phyloP scores from a whole-genome alignment of 1,284 basidiomycete species.

The Pholiota adiposa region DNA sequence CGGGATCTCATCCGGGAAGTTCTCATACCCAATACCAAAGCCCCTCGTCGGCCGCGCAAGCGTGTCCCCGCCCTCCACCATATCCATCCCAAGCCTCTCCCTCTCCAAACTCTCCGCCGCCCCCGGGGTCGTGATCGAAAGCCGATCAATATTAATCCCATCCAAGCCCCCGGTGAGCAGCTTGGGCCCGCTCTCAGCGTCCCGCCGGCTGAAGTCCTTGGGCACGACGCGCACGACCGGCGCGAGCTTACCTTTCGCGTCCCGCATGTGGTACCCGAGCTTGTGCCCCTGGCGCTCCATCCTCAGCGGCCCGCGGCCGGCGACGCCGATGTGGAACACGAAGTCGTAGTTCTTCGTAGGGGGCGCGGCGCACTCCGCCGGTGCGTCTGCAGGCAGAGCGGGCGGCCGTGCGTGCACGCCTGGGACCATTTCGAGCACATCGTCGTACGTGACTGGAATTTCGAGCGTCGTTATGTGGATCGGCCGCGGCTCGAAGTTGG shows the following conservation, averaged over 20 bases:
- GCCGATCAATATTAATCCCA: conserved; percentile 15
- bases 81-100: conserved; percentile 38
- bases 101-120: conserved; percentile 40
- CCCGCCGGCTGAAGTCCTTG: conserved; percentile 37
- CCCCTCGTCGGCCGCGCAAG: conserved; percentile 40
- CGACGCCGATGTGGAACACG: conserved; percentile 74
- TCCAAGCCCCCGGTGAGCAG: conserved; percentile 7
- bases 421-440: conserved; percentile 61
- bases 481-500: conserved; percentile 31
- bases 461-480: conserved; percentile 67
- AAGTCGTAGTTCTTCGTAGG: conserved; percentile 72
- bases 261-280: conserved; percentile 72
- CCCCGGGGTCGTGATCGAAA: conserved; percentile 18
- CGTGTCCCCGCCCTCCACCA: conserved; percentile 35
- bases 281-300: conserved; percentile 74
- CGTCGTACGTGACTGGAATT: conserved; percentile 65
- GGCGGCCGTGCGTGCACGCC: conserved; percentile 68
- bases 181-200: conserved; percentile 14
- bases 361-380: conserved; percentile 39
- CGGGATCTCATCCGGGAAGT: conserved; percentile 45
- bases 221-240: conserved; percentile 48
- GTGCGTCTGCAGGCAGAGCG: conserved; percentile 45
- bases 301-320: conserved; percentile 63
- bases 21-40: conserved; percentile 46
- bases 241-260: conserved; percentile 61